These are phyloP conservation scores for Anthoceros angustus DNA, from an alignment of 225 moss, liverwort and hornwort genomes.

Conservation along the genomic window DNA sequence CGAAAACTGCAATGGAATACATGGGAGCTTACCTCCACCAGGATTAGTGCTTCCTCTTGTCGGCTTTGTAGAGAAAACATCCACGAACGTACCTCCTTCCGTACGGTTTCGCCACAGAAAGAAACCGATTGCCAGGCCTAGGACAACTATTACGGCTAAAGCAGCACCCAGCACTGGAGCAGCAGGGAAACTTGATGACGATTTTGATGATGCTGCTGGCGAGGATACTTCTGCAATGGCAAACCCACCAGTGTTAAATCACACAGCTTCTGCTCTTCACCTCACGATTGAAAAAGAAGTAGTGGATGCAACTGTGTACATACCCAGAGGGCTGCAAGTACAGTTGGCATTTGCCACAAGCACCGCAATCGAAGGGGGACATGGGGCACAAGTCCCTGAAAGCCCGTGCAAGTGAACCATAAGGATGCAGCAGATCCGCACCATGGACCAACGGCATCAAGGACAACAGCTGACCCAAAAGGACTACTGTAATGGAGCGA, in stretches of 20 bases:
- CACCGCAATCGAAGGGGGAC: not conserved
- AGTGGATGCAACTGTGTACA: not conserved
- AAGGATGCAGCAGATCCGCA: not conserved
- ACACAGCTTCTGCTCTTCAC: not conserved
- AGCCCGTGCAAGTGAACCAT: not conserved
- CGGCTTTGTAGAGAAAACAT: not conserved
- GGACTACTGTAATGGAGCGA: too few relatives aligned
- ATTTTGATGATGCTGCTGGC: not conserved
- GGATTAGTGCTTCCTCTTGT: not conserved
- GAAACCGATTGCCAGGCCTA: not conserved
- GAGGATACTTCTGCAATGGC: not conserved
- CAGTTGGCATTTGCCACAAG: not conserved
- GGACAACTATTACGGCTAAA: not conserved
- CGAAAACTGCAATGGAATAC: not conserved
- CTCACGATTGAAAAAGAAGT: not conserved
- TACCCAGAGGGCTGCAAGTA: not conserved
- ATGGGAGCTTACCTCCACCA: conserved; percentile 2
- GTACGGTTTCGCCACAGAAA: not conserved
- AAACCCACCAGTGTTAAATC: not conserved
- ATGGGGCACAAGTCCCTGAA: not conserved
- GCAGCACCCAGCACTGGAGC: not conserved
- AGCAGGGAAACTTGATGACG: not conserved
- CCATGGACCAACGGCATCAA: not conserved
- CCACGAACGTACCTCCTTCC: not conserved
- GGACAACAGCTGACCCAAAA: too few relatives aligned